Conservation (phyloP, 1,284 basidiomycete genomes). For the Papiliotrema nemorosa region DNA sequence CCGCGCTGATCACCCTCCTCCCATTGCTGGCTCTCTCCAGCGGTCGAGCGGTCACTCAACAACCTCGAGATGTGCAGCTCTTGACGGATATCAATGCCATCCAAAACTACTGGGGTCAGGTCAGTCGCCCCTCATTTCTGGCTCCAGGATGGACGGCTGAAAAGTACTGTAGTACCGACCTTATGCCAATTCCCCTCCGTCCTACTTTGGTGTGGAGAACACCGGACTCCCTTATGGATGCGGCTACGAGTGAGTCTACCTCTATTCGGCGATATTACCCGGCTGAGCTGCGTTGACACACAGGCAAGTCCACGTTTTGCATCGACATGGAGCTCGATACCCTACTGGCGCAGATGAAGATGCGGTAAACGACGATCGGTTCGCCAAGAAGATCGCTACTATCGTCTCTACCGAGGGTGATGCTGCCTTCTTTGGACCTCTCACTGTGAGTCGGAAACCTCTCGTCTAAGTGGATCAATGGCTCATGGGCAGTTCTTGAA, state of each 20-base stretch:
- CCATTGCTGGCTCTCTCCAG: too few relatives aligned
- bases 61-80: too few relatives aligned
- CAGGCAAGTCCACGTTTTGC: conserved; percentile 6
- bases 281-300: too few relatives aligned
- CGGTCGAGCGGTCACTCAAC: too few relatives aligned
- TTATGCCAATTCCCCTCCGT: conserved; percentile 3
- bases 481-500: conserved; percentile 5
- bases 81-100: conserved; percentile 9
- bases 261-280: too few relatives aligned
- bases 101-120: conserved; percentile 8
- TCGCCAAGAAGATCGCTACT: conserved; percentile 3
- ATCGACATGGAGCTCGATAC: conserved; percentile 8
- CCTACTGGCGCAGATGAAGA: conserved; percentile 8
- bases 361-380: conserved; percentile 6
- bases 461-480: background rate
- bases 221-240: conserved; percentile 9
- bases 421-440: background rate
- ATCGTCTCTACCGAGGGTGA: background rate
- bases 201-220: conserved; percentile 7
- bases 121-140: background rate
- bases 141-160: too few relatives aligned
- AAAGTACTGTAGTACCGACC: conserved; percentile 1
- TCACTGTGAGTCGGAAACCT: conserved; percentile 3
- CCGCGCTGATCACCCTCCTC: too few relatives aligned
- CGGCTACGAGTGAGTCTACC: conserved; percentile 8